These are phyloP conservation scores for Calocera viscosa DNA, from an alignment of 768 basidiomycete genomes.

Conservation along the genomic window DNA sequence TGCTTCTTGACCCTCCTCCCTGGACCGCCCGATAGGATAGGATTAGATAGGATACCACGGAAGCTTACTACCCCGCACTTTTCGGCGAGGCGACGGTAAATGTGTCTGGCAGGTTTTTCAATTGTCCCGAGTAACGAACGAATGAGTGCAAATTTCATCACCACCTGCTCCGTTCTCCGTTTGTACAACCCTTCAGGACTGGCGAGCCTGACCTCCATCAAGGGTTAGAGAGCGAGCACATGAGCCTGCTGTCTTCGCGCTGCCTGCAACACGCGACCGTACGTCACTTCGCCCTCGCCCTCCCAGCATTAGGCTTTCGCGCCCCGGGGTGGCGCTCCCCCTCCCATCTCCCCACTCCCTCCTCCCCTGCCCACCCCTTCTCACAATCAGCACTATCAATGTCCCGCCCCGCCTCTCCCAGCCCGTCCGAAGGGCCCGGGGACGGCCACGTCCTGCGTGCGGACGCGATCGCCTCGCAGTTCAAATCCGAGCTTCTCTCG, in stretches of 20 bases:
- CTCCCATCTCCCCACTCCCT: not conserved
- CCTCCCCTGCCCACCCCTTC: not conserved
- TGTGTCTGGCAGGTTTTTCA: conserved; percentile 3
- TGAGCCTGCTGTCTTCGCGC: not conserved
- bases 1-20: not conserved
- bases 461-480: not conserved
- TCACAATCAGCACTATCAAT: not conserved
- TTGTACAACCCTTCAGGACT: not conserved
- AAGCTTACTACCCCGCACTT: conserved; percentile 1
- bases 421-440: not conserved
- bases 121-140: too few species aligned
- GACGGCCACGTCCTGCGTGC: not conserved
- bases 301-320: not conserved
- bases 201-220: not conserved
- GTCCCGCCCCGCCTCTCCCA: conserved; percentile 8
- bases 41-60: not conserved
- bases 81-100: not conserved
- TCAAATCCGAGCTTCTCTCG: not conserved
- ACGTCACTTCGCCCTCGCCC: too few species aligned
- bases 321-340: not conserved
- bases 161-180: not conserved
- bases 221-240: not conserved
- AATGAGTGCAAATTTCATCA: too few species aligned
- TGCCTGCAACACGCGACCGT: not conserved
- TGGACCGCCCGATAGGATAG: not conserved